Conservation (phyloP, 805 yeast genomes). For the Teunomyces aglyptinius region DNA sequence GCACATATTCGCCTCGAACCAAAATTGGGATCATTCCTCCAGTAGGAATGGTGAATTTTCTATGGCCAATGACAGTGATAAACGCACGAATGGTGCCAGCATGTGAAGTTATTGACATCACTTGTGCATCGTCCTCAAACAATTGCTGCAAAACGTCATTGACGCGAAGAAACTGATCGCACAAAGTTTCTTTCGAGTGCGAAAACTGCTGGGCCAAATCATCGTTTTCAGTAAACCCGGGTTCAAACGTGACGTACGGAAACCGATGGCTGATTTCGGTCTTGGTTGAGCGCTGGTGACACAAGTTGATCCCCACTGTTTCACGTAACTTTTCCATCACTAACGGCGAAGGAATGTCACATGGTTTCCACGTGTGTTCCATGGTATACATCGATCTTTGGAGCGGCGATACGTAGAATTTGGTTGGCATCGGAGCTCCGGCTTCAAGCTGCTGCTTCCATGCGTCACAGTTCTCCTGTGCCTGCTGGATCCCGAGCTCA, state of each 20-base stretch:
- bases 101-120: constrained; percentile 24
- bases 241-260: constrained; percentile 18
- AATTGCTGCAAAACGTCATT: constrained; percentile 20
- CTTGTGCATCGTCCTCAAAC: constrained; percentile 15
- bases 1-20: constrained; percentile 17
- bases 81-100: constrained; percentile 28
- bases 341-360: constrained; percentile 14
- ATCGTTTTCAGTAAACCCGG: constrained; percentile 21
- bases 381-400: constrained; percentile 24
- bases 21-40: constrained; percentile 30
- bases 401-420: constrained; percentile 26
- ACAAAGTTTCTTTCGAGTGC: constrained; percentile 14
- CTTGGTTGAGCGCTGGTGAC: constrained; percentile 21
- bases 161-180: constrained; percentile 19
- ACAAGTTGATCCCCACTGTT: constrained; percentile 24
- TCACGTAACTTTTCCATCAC: constrained; percentile 22
- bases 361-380: constrained; percentile 20
- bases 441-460: constrained; percentile 17
- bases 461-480: constrained; percentile 19
- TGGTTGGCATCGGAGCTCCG: constrained; percentile 25
- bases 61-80: constrained; percentile 26
- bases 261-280: constrained; percentile 14
- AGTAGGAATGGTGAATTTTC: constrained; percentile 27
- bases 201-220: constrained; percentile 9
- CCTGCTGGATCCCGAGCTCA: constrained; percentile 22